These are phyloP conservation scores for Carex myosuroides DNA, from an alignment of 176 grass and related monocot genomes.

Conservation along the genomic window DNA sequence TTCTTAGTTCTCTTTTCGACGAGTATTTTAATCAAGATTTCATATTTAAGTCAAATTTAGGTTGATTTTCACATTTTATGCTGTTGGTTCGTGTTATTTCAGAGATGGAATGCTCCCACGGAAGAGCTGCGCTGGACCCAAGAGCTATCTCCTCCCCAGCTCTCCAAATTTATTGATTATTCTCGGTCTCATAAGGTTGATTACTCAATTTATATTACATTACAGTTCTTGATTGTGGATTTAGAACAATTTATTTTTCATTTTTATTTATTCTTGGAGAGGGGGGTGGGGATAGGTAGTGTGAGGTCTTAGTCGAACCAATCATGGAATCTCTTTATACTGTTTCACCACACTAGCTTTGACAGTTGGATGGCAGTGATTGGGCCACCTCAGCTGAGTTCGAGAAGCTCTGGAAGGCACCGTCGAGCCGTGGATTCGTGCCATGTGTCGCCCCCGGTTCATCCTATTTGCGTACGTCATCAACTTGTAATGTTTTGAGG, in stretches of 20 bases:
- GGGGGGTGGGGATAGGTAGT: neutral
- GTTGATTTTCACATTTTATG: neutral
- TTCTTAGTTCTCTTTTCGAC: neutral
- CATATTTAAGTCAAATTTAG: neutral
- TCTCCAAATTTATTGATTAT: constrained; percentile 32
- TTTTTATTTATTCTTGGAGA: neutral
- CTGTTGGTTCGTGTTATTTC: neutral
- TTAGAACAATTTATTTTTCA: neutral
- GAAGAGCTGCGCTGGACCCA: constrained; percentile 67
- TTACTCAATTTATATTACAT: constrained; percentile 3
- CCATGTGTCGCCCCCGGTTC: constrained; percentile 48
- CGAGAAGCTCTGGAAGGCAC: constrained; percentile 56
- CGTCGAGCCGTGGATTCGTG: constrained; percentile 39
- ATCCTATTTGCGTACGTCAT: constrained; percentile 37
- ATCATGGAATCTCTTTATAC: constrained; percentile 22
- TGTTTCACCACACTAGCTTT: constrained; percentile 49
- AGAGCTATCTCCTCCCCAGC: constrained; percentile 66
- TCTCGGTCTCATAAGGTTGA: constrained; percentile 47
- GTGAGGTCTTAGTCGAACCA: neutral
- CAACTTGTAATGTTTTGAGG: neutral
- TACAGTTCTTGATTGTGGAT: constrained; percentile 23
- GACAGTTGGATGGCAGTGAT: constrained; percentile 48
- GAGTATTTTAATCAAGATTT: constrained; percentile 1
- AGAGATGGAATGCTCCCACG: constrained; percentile 17
- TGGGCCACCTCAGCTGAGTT: constrained; percentile 4